Percentiles rank a stretch among this genome's conserved stretches.
phyloP scores from a whole-genome alignment of 208 protist genomes.

The Acanthamoeba divionensis region DNA sequence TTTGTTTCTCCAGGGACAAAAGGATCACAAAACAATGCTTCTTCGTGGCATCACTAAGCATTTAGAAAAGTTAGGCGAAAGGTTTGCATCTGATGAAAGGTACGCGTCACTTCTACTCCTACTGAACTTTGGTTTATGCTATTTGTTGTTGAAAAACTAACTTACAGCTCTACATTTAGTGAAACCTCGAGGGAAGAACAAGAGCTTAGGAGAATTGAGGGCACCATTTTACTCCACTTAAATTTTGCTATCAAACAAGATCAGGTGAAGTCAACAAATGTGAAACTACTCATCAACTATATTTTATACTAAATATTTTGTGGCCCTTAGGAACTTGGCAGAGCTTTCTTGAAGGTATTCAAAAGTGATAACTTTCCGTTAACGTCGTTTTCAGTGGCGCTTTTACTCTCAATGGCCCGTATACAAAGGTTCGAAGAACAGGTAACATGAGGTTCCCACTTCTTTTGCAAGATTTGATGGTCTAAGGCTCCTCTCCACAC shows the following conservation, averaged over 20 bases:
- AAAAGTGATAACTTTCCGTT: conserved; percentile 37
- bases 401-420: conserved; percentile 22
- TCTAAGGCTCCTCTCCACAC: not conserved
- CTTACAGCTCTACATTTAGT: not conserved
- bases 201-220: conserved; percentile 9
- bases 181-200: not conserved
- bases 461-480: no score
- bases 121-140: not conserved
- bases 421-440: conserved; percentile 44
- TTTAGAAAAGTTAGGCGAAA: not conserved
- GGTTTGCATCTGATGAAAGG: not conserved
- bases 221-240: conserved; percentile 35
- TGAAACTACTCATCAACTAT: no score
- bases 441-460: no score
- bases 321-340: not conserved
- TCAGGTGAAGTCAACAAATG: not conserved
- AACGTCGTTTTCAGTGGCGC: conserved; percentile 33
- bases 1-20: no score
- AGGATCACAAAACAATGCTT: not conserved
- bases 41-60: conserved; percentile 39
- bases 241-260: conserved; percentile 55
- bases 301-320: no score
- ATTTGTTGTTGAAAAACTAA: not conserved
- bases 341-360: conserved; percentile 41
- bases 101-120: not conserved